These are phyloP conservation scores for Microdochium paspali DNA, from an alignment of 2,329 filamentous ascomycete species.

Conservation along the genomic window DNA sequence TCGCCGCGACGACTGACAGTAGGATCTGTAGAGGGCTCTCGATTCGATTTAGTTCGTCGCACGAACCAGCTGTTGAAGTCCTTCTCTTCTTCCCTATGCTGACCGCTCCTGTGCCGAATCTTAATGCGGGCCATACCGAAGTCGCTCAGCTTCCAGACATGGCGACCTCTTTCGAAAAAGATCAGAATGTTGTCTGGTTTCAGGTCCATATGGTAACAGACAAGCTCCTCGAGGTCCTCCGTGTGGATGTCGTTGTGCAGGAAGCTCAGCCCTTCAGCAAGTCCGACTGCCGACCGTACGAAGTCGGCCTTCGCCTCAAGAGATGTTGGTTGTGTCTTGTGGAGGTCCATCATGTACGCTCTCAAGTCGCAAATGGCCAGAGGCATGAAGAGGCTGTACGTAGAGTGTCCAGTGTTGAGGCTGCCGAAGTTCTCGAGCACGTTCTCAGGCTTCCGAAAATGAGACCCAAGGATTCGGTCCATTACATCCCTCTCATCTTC, in stretches of 20 bases:
- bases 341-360: constrained; percentile 21
- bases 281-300: constrained; percentile 16
- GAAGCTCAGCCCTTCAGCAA: constrained; percentile 24
- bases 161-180: constrained; percentile 10
- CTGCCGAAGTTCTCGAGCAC: constrained; percentile 25
- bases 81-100: constrained; percentile 11
- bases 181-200: constrained; percentile 27
- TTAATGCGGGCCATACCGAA: constrained; percentile 30
- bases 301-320: constrained; percentile 14
- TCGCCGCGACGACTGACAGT: constrained; percentile 19
- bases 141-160: constrained; percentile 30
- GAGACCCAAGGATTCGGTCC: constrained; percentile 21
- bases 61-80: constrained; percentile 19
- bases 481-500: constrained; percentile 22
- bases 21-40: constrained; percentile 9
- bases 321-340: constrained; percentile 7
- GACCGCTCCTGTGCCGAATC: constrained; percentile 6
- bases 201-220: constrained; percentile 31
- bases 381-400: constrained; percentile 29
- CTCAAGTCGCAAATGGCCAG: constrained; percentile 25
- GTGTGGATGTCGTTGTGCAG: constrained; percentile 24
- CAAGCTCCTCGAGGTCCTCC: constrained; percentile 14
- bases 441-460: constrained; percentile 18
- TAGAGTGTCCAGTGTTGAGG: constrained; percentile 17
- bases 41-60: constrained; percentile 7